These are phyloP conservation scores for Rosa persica DNA, from an alignment of 306 rosid genomes.

Conservation along the genomic window DNA sequence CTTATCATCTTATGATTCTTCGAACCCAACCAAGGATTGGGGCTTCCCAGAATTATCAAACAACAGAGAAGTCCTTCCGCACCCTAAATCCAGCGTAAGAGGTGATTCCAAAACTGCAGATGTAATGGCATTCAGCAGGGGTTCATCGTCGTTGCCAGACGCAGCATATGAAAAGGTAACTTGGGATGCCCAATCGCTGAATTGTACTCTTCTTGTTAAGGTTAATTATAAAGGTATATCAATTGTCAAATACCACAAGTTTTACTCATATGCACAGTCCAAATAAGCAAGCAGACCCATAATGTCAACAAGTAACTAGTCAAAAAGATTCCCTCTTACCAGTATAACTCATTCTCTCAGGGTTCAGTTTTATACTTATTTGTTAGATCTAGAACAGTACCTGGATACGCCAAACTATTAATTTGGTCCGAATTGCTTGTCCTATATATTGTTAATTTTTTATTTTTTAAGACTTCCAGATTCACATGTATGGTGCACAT, in stretches of 20 bases:
- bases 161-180: constrained; percentile 47
- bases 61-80: constrained; percentile 20
- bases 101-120: constrained; percentile 32
- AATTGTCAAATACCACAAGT: not conserved
- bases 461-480: no score
- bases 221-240: not conserved
- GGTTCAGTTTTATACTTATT: not conserved
- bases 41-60: constrained; percentile 64
- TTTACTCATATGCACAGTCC: not conserved
- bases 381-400: not conserved
- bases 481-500: no score
- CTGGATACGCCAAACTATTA: not conserved
- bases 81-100: constrained; percentile 30
- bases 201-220: not conserved
- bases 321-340: not conserved
- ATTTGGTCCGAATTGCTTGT: not conserved
- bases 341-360: not conserved
- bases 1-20: constrained; percentile 64
- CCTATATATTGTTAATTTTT: not conserved
- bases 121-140: constrained; percentile 31
- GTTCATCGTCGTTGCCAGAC: constrained; percentile 29
- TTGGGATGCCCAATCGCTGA: not conserved
- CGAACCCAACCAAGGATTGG: constrained; percentile 88
- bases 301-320: not conserved
- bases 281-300: not conserved